Base-by-base conservation (phyloP, 371 early-diverging fungal species). In the Haplosporangium sp. region DNA sequence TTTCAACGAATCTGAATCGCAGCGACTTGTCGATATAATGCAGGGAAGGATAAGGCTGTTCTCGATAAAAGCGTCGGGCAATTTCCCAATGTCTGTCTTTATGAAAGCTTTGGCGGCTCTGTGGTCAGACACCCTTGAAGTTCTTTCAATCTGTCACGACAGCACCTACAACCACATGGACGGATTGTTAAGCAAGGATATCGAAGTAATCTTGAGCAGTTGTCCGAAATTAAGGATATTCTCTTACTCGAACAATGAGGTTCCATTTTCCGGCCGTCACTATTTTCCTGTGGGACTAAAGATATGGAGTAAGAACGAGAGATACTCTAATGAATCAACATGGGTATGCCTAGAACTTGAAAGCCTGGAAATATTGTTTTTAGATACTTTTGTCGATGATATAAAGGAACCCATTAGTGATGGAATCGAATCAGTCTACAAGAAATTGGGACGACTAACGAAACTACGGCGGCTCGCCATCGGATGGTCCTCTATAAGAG, bases 261-360 rank as follows among this genome's bases (percentile, higher is more conserved):
- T 6, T 0, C 1, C 13, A 44, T 44, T 9, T 44, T 8, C 8
- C 9, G 8, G 11, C 8, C 11, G 44, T 10, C 3, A 2, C 13
- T 10, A 44, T 8, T 10, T 10, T 44, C 11, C 13, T 10, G 44
- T 10, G 13, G 44, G 44, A 1, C 13, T 13, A 9, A 44, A 44
- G 8, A 13, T 13, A 9, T 44, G 8, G 13, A 37, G 37, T 57
- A 34, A 57, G 20, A 6, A 57, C 35, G 57, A 57, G 8, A 27
- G 27, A 1, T 8, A 57, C 5, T 6, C 8, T 8, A 34, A 57
- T 34, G 15, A 4, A 13, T 13, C 57, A 27, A 34, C 20, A 13
- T 57, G 57, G 57, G 37, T 27, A 13, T 57, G 57, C 27, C 34
- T 57, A 37, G 57, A 27, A 35, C 57, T 57, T 11, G 57, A 57